phyloP scores from a whole-genome alignment of 129 eudicot species.

The Erigeron canadensis region DNA sequence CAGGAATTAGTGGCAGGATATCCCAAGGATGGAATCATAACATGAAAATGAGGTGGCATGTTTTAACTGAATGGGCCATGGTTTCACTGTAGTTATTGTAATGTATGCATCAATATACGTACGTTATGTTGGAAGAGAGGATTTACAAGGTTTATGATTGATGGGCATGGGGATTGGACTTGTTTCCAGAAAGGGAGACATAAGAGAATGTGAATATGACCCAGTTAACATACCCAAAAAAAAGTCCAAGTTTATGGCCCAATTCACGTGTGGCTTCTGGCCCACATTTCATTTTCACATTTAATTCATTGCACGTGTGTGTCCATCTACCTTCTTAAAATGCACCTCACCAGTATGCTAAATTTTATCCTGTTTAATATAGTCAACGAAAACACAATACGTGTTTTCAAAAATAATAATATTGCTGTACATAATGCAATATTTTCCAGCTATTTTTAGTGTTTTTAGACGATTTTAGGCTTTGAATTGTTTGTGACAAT shows the following conservation, averaged over 20 bases:
- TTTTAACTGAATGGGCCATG: slow-evolving; percentile 4
- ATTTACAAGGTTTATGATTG: slow-evolving; percentile 15
- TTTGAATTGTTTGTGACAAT: too few species aligned
- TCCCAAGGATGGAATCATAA: slow-evolving; percentile 17
- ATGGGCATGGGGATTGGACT: slow-evolving; percentile 28
- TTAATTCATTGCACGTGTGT: slow-evolving; percentile 58
- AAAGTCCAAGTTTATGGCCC: slow-evolving; percentile 50
- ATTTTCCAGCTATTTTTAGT: too few species aligned
- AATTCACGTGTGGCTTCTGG: slow-evolving; percentile 51
- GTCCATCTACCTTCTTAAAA: slow-evolving; percentile 2
- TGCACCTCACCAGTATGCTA: background rate
- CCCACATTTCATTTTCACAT: slow-evolving; percentile 48
- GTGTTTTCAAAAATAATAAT: too few species aligned
- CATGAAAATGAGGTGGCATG: slow-evolving; percentile 25
- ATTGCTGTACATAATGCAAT: too few species aligned
- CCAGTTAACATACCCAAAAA: slow-evolving; percentile 26
- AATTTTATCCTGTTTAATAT: background rate
- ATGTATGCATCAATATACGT: slow-evolving; percentile 24
- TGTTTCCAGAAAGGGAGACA: slow-evolving; percentile 24
- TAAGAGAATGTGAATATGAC: slow-evolving; percentile 35
- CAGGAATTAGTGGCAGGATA: background rate
- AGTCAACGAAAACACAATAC: background rate
- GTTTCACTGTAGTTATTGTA: slow-evolving; percentile 17
- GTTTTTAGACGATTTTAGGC: too few species aligned
- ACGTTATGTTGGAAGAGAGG: slow-evolving; percentile 14